Evolutionary conservation across 2,329 filamentous ascomycete genomes (phyloP).

Genomic region (Ophiostoma pallidulum): DNA sequence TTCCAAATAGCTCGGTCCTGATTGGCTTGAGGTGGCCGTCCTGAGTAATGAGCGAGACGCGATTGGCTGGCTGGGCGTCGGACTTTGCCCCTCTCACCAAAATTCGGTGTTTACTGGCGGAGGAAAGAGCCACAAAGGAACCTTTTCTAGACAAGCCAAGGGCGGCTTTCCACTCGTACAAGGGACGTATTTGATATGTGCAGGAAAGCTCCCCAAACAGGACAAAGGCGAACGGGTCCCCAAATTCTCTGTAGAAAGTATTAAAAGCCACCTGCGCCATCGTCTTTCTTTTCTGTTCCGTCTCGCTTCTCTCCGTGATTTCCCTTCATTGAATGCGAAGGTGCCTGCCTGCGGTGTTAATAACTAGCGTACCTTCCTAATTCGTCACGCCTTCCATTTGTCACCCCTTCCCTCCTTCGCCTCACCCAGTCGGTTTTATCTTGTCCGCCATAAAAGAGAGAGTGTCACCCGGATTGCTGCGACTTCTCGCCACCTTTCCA

Average conservation of each 20-base stretch:
- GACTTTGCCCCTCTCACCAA: slow-evolving; percentile 5
- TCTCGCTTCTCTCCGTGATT: not conserved
- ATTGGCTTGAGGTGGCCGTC: not conserved
- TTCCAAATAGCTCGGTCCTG: not conserved
- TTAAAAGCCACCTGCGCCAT: slow-evolving; percentile 7
- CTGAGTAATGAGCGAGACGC: slow-evolving; percentile 1
- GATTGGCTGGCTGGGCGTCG: not conserved
- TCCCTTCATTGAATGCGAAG: not conserved
- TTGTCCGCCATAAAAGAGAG: no score
- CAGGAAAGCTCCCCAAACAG: no score
- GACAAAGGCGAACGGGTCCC: no score
- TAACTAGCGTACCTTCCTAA: slow-evolving; percentile 15
- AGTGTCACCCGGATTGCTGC: no score
- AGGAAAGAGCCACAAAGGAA: not conserved
- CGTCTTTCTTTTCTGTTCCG: not conserved
- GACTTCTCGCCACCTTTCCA: not conserved
- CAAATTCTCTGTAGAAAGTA: not conserved
- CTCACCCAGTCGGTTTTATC: no score
- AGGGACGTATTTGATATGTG: not conserved
- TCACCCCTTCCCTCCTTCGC: not conserved
- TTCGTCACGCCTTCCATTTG: slow-evolving; percentile 6
- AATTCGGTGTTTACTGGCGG: no score
- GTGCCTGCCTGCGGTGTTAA: slow-evolving; percentile 6
- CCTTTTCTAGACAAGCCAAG: no score
- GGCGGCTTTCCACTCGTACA: not conserved